Conservation (phyloP, 1,139 yeast genomes). For the Yamadazyma diospyri region DNA sequence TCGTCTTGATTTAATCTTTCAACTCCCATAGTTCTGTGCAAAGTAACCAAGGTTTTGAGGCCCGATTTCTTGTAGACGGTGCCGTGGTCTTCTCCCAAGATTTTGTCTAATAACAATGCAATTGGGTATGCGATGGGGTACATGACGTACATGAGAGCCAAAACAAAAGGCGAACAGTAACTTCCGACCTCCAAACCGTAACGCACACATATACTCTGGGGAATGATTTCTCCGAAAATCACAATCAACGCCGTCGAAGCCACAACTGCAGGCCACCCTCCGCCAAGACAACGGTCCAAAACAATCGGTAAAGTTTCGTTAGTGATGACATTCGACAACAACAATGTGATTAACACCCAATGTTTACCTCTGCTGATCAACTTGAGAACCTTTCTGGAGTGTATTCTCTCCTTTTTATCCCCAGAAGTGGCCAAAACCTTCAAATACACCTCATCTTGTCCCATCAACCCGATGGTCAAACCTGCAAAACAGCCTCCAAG, state of each 20-base stretch:
- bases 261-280: conserved; percentile 97
- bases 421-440: conserved; percentile 67
- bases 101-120: conserved; percentile 73
- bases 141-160: conserved; percentile 79
- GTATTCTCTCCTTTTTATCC: conserved; percentile 55
- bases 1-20: conserved; percentile 92
- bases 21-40: conserved; percentile 93
- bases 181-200: conserved; percentile 93
- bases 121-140: conserved; percentile 93
- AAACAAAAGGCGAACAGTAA: conserved; percentile 83
- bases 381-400: conserved; percentile 71
- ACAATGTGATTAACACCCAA: conserved; percentile 92
- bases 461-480: conserved; percentile 90
- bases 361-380: conserved; percentile 85
- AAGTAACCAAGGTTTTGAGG: conserved; percentile 84
- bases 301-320: conserved; percentile 95
- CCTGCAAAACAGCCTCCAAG: conserved; percentile 98
- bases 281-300: conserved; percentile 87
- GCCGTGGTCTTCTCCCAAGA: conserved; percentile 94
- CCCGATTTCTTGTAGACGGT: conserved; percentile 92
- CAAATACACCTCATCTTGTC: conserved; percentile 91
- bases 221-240: conserved; percentile 93
- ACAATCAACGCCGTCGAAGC: conserved; percentile 90
- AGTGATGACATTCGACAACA: conserved; percentile 85
- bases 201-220: conserved; percentile 89